Evolutionary conservation across 768 basidiomycete genomes (phyloP).

Genomic region (Heimioporus sp.): DNA sequence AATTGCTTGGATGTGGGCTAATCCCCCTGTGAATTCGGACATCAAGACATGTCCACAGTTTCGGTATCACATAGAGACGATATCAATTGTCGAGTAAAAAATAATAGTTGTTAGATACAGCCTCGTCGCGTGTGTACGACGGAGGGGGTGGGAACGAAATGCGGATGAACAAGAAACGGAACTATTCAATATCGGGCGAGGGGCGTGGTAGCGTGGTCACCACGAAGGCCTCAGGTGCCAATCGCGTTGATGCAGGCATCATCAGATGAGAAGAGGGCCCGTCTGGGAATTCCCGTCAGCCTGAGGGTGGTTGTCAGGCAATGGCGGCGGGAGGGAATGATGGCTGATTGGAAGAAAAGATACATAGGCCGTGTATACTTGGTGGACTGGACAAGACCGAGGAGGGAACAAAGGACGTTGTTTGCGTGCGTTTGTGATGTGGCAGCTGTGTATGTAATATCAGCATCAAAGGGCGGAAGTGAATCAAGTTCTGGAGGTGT

Average conservation of each 20-base stretch:
- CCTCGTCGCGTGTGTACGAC: neutral
- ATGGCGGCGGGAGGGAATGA: no score
- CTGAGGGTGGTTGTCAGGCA: no score
- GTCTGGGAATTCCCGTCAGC: neutral
- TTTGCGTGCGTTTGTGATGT: no score
- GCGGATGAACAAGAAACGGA: neutral
- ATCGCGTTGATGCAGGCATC: neutral
- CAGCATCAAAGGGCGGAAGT: neutral
- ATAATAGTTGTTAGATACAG: neutral
- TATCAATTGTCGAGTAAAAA: neutral
- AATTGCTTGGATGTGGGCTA: neutral
- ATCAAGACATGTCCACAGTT: neutral
- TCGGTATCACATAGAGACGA: neutral
- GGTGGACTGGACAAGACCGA: no score
- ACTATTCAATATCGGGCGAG: no score
- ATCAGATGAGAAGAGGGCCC: neutral
- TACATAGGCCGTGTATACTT: no score
- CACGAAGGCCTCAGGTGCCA: neutral
- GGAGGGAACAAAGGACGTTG: no score
- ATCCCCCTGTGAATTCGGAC: constrained; percentile 5
- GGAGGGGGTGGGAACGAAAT: neutral
- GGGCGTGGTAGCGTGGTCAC: neutral
- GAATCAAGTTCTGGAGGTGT: no score
- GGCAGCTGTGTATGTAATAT: neutral
- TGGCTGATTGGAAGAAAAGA: no score